Conservation (phyloP, 192 early-diverging fungal genomes). For the Jimgerdemannia flammicorona region DNA sequence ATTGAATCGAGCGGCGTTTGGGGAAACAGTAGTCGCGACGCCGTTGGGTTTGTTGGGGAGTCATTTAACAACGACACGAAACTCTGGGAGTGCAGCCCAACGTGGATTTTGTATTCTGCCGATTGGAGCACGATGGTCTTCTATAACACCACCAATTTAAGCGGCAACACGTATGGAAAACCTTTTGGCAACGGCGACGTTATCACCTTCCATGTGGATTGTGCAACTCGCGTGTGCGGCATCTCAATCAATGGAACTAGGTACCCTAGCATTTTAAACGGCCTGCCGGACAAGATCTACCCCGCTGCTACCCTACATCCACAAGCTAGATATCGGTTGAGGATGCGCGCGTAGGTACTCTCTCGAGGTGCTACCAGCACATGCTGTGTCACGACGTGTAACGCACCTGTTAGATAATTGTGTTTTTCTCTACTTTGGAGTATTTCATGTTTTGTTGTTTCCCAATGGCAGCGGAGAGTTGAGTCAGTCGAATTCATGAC, state of each 20-base stretch:
- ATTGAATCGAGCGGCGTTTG: neutral
- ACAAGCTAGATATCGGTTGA: neutral
- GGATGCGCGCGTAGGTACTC: neutral
- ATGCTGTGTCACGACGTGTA: too few relatives aligned
- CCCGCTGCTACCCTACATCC: neutral
- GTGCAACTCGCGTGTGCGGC: neutral
- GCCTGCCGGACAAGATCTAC: constrained; percentile 10
- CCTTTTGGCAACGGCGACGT: constrained; percentile 2
- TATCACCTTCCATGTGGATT: constrained; percentile 13
- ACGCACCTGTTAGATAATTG: too few relatives aligned
- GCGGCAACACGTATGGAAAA: neutral
- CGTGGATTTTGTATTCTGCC: neutral
- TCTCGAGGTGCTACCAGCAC: too few relatives aligned
- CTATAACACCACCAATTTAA: too few relatives aligned
- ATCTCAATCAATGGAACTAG: constrained; percentile 12
- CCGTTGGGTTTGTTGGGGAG: neutral
- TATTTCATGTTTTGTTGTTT: too few relatives aligned
- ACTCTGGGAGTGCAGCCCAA: neutral
- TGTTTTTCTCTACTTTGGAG: too few relatives aligned
- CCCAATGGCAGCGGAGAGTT: too few relatives aligned
- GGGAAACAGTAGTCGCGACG: neutral
- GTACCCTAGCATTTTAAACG: neutral
- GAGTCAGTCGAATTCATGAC: too few relatives aligned
- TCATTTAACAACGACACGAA: neutral
- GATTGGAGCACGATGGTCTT: too few relatives aligned